Evolutionary conservation across 202 grass and related monocot genomes (phyloP).

Genomic region (Carex arenaria): DNA sequence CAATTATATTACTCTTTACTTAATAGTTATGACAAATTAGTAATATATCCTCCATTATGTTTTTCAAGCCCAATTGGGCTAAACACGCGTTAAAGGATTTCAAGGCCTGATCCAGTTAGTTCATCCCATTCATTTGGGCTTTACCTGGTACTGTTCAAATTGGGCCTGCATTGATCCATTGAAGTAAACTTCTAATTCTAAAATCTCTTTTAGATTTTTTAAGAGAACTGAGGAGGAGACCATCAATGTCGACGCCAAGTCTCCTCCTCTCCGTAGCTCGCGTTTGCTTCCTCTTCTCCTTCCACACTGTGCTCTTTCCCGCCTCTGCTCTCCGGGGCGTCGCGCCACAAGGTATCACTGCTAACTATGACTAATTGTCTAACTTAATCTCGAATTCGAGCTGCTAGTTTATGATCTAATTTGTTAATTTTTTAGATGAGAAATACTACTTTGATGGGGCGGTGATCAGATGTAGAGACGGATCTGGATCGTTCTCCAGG

Average conservation of each 20-base stretch:
- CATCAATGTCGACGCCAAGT: constrained; percentile 29
- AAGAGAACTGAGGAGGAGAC: neutral
- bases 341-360: constrained; percentile 36
- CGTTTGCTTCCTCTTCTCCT: constrained; percentile 37
- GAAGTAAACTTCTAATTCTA: neutral
- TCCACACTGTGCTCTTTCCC: constrained; percentile 19
- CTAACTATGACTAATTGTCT: neutral
- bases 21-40: too few species aligned
- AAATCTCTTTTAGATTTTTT: neutral
- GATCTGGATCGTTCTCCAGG: constrained; percentile 61
- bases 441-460: constrained; percentile 63
- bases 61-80: too few species aligned
- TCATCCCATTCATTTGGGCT: neutral
- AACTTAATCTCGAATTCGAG: constrained; percentile 15
- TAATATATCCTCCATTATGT: too few species aligned
- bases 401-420: neutral
- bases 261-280: constrained; percentile 31
- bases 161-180: neutral
- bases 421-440: constrained; percentile 48
- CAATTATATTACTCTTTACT: too few species aligned
- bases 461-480: constrained; percentile 80
- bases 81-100: neutral
- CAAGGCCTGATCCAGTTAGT: neutral
- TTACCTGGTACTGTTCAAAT: neutral
- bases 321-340: constrained; percentile 47